Evolutionary conservation across 164 flowering plant species (phyloP).

Genomic region (Vitis labrusca): DNA sequence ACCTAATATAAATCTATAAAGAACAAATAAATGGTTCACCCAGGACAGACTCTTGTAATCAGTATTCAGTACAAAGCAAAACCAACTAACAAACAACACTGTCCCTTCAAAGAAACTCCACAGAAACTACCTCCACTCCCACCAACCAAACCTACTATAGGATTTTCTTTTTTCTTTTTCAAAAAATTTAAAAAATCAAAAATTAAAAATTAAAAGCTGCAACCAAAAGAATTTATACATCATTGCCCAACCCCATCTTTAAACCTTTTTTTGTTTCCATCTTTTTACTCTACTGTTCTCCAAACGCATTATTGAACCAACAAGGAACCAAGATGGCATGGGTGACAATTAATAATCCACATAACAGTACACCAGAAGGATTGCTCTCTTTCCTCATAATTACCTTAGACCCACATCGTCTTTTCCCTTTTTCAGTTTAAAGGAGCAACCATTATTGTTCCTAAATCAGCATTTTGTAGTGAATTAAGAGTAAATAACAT

Average conservation of each 20-base stretch:
- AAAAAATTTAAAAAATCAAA: background rate
- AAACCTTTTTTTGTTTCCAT: constrained; percentile 8
- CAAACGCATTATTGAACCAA: constrained; percentile 9
- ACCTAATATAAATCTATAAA: constrained; percentile 1
- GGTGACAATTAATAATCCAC: background rate
- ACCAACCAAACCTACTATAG: constrained; percentile 27
- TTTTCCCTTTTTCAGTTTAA: background rate
- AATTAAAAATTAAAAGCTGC: background rate
- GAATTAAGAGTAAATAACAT: no score
- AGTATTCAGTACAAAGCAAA: constrained; percentile 12
- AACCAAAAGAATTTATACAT: constrained; percentile 6
- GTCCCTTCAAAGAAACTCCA: constrained; percentile 49
- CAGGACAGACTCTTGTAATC: constrained; percentile 6
- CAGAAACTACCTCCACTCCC: constrained; percentile 35
- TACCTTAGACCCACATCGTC: background rate
- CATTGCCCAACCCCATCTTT: constrained; percentile 4
- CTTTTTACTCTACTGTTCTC: constrained; percentile 7
- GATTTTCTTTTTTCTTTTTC: background rate
- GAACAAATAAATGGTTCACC: constrained; percentile 6
- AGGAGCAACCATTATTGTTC: no score
- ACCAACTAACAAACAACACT: constrained; percentile 24
- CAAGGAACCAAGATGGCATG: constrained; percentile 3
- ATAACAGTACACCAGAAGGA: background rate
- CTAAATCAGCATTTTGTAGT: no score
- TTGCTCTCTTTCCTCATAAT: background rate